Evolutionary conservation across 2,329 filamentous ascomycete species (phyloP).

Genomic region (Apiospora sp.): DNA sequence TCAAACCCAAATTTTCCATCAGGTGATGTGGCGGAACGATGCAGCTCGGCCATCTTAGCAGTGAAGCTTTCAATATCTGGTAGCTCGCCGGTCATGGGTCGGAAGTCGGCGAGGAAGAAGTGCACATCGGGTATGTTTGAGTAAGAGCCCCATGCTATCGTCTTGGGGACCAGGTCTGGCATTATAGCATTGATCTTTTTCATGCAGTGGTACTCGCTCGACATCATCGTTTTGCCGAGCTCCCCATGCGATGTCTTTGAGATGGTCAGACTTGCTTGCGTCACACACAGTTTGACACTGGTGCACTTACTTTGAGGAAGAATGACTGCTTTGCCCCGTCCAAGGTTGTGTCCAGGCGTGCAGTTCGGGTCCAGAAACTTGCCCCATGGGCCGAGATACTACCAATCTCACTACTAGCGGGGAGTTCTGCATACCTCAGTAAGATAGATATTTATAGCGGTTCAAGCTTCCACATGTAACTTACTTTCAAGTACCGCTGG

Average conservation of each 20-base stretch:
- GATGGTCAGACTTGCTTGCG: neutral
- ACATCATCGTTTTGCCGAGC: slow-evolving; percentile 25
- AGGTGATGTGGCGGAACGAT: slow-evolving; percentile 30
- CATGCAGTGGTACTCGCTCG: slow-evolving; percentile 30
- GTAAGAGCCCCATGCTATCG: slow-evolving; percentile 39
- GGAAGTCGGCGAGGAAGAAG: slow-evolving; percentile 41
- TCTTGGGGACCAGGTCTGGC: slow-evolving; percentile 29
- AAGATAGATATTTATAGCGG: neutral
- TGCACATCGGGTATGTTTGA: slow-evolving; percentile 38
- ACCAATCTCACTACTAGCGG: neutral
- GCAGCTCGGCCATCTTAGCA: slow-evolving; percentile 28
- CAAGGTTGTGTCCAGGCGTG: slow-evolving; percentile 31
- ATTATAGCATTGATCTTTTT: slow-evolving; percentile 26
- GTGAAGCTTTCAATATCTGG: slow-evolving; percentile 30
- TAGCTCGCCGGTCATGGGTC: slow-evolving; percentile 24
- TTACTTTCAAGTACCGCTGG: neutral
- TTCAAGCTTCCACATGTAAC: neutral
- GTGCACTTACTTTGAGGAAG: neutral
- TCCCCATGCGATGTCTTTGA: neutral
- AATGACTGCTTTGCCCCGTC: neutral
- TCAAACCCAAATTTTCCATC: slow-evolving; percentile 36
- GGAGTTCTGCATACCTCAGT: neutral
- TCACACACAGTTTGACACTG: neutral
- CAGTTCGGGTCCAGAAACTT: slow-evolving; percentile 36
- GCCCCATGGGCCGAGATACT: slow-evolving; percentile 29